Base-by-base conservation (phyloP, 2,329 filamentous ascomycete species). In the Phialophora expanda region DNA sequence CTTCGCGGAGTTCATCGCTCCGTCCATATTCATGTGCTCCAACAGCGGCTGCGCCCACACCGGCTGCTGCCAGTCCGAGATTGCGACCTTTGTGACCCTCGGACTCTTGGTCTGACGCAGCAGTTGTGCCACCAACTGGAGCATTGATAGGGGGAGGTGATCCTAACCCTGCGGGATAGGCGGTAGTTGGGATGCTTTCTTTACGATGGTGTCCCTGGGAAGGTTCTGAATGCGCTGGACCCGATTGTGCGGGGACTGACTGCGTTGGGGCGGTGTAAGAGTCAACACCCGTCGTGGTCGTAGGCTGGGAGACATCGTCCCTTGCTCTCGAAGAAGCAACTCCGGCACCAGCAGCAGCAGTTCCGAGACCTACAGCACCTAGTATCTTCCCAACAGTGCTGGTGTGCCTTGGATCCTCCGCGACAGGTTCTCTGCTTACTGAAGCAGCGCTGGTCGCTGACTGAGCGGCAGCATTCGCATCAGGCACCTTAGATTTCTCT, bases 111-210 rank as follows among this genome's bases (percentile, higher is more conserved):
- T 58, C 56, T 20, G 30, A 14, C 9, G 53, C 41, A 9, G 34
- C 64, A n/a, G 57, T 26, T 8, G 69, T 70, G 28, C 69, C 69
- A 55, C 70, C 70, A 28, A 71, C 60, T 14, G 70, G 70, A 32
- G 70, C n/a, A 56, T 64, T 66, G 26, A 72, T 66, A 24, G 70
- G 61, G 12, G 61, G 34, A 44, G 70, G 69, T 56, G 69, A 71
- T 22, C 61, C 56, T 20, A 59, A 22, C 12, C 69, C 69, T 38
- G 65, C 67, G 30, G 70, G 70, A 58, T 72, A 72, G 12, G 70
- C 70, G 14, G 68, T 72, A 11, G 70, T 72, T 5, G 70, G 70
- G 56, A 72, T 72, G 55, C 67, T 69, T 38, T 72, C 68, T 50
- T 70, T 67, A 17, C 66, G 55, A 41, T 69, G 60, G 41, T 71